Conservation (phyloP, 2,329 filamentous ascomycete genomes). For the Stagonosporopsis rhizophila region DNA sequence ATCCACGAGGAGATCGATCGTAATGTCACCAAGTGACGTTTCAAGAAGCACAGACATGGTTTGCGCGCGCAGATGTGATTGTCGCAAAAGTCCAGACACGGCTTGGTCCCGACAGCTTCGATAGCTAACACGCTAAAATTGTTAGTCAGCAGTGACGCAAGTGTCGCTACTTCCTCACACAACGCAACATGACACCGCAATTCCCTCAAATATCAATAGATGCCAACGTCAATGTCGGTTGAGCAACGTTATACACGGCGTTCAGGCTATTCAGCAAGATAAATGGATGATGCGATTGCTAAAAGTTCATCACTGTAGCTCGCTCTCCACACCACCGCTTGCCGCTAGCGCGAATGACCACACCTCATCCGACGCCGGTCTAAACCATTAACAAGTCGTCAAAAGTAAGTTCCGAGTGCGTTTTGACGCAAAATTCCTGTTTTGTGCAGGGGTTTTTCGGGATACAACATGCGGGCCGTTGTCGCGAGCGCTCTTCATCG, state of each 20-base stretch:
- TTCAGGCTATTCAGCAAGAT: background rate
- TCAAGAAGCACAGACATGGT: slow-evolving; percentile 92
- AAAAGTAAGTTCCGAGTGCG: background rate
- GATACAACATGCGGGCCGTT: background rate
- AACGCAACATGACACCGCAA: slow-evolving; percentile 4
- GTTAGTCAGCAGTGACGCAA: slow-evolving; percentile 33
- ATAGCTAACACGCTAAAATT: slow-evolving; percentile 1
- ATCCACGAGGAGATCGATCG: slow-evolving; percentile 89
- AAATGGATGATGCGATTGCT: background rate
- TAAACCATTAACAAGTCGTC: background rate
- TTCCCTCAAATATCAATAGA: slow-evolving; percentile 17
- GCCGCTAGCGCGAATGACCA: too few species aligned
- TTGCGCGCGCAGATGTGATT: slow-evolving; percentile 15
- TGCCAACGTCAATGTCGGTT: slow-evolving; percentile 22
- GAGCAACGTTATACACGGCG: slow-evolving; percentile 26
- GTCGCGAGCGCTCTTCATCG: background rate
- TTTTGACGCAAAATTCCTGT: background rate
- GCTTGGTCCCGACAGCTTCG: slow-evolving; percentile 9
- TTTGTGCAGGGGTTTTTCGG: background rate
- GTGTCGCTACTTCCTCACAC: background rate
- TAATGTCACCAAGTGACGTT: slow-evolving; percentile 91
- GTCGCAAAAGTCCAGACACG: slow-evolving; percentile 10
- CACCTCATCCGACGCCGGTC: background rate
- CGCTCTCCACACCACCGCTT: background rate
- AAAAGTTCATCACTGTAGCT: background rate